Conservation (phyloP, 1,139 yeast species). For the Sugiyamaella novakii region DNA sequence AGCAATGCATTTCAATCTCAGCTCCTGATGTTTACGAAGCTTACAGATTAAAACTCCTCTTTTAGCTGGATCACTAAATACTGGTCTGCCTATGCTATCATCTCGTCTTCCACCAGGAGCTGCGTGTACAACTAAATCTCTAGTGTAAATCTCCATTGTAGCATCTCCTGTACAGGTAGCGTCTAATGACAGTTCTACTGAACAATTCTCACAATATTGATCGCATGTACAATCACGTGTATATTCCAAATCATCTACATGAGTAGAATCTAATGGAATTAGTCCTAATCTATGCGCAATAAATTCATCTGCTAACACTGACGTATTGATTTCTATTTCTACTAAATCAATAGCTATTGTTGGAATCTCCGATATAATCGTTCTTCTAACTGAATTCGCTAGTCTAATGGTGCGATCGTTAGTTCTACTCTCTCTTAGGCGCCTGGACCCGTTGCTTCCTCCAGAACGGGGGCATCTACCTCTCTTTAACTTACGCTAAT, state of each 20-base stretch:
- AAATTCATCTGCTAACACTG: conserved; percentile 96
- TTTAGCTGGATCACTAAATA: conserved; percentile 71
- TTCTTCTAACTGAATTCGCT: conserved; percentile 90
- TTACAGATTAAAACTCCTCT: conserved; percentile 90
- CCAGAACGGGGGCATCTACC: neutral
- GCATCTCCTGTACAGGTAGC: conserved; percentile 89
- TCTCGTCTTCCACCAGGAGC: conserved; percentile 43
- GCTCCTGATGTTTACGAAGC: conserved; percentile 89
- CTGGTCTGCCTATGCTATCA: conserved; percentile 67
- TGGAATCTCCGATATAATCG: conserved; percentile 95
- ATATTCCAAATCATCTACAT: conserved; percentile 67
- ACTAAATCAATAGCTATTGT: conserved; percentile 93
- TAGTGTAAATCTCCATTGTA: conserved; percentile 86
- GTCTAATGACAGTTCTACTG: conserved; percentile 80
- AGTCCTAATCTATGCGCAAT: conserved; percentile 91
- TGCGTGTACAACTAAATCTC: conserved; percentile 64
- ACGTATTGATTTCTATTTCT: conserved; percentile 88
- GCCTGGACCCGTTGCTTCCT: conserved; percentile 2
- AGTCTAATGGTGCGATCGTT: conserved; percentile 41
- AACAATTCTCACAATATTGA: conserved; percentile 93
- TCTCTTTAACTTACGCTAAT: conserved; percentile 53
- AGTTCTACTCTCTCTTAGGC: no score
- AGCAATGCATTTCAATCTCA: conserved; percentile 87
- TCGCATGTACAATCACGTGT: conserved; percentile 97
- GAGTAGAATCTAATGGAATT: conserved; percentile 82